Percentiles rank a stretch among this genome's conserved stretches.
phyloP scores from a whole-genome alignment of 75 land plant genomes.

The Picea sitchensis region DNA sequence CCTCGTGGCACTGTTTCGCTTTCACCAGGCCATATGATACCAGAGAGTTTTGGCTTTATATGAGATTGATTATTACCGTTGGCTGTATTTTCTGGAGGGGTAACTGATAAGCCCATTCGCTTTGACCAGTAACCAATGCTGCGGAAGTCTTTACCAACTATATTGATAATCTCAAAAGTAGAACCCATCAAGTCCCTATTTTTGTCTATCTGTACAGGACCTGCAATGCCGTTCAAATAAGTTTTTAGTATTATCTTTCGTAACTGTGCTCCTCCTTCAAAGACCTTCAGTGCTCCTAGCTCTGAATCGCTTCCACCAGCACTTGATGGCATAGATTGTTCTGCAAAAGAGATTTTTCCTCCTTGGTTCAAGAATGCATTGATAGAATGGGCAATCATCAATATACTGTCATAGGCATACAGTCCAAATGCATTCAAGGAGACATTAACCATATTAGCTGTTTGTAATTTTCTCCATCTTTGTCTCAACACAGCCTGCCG shows the following conservation, averaged over 20 bases:
- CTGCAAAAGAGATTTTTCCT: slow-evolving; percentile 6
- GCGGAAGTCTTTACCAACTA: slow-evolving; percentile 29
- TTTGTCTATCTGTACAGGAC: slow-evolving; percentile 25
- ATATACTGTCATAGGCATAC: slow-evolving; percentile 82
- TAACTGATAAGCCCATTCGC: slow-evolving; percentile 24
- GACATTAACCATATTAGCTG: slow-evolving; percentile 5
- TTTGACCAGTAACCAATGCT: slow-evolving; percentile 38
- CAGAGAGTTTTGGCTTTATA: neutral
- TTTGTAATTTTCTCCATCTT: slow-evolving; percentile 40
- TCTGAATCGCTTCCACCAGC: slow-evolving; percentile 14
- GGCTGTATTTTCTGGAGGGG: slow-evolving; percentile 3
- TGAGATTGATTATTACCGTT: neutral
- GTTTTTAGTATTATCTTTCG: slow-evolving; percentile 15
- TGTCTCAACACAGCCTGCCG: slow-evolving; percentile 25
- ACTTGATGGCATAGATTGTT: neutral
- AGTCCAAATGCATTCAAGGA: slow-evolving; percentile 58
- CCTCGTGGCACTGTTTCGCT: slow-evolving; percentile 3
- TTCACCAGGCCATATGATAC: slow-evolving; percentile 23
- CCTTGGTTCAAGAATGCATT: neutral
- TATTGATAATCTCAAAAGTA: slow-evolving; percentile 37
- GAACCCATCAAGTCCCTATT: slow-evolving; percentile 26
- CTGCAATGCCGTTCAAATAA: slow-evolving; percentile 25
- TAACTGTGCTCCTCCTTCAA: slow-evolving; percentile 14
- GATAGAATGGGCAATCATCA: slow-evolving; percentile 46
- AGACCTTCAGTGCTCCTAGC: slow-evolving; percentile 13